Conservation (phyloP, 495 filamentous ascomycete species). For the Xylaria curta region DNA sequence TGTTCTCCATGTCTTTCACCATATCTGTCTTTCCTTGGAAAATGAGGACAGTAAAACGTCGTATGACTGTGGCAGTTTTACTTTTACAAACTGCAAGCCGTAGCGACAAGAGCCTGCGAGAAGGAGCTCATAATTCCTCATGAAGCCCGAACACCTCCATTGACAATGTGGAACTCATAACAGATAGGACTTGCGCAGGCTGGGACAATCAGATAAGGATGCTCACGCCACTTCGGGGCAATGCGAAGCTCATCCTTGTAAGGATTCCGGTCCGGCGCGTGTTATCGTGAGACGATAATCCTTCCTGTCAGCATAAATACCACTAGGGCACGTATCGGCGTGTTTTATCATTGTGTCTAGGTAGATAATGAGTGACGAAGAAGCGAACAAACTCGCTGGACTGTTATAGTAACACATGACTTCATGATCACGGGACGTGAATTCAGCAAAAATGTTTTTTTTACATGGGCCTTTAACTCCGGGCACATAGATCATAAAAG, state of each 20-base stretch:
- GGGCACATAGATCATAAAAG: no score
- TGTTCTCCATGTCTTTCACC: not conserved
- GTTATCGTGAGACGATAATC: no score
- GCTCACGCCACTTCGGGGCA: not conserved
- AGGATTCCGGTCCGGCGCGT: not conserved
- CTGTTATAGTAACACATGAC: no score
- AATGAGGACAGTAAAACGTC: not conserved
- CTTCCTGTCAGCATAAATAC: not conserved
- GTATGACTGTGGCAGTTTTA: not conserved
- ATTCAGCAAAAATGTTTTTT: no score
- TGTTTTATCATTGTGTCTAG: not conserved
- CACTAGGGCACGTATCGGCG: no score
- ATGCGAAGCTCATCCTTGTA: not conserved
- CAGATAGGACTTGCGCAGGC: not conserved
- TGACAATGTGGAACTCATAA: not conserved
- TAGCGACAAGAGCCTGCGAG: not conserved
- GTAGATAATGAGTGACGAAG: not conserved
- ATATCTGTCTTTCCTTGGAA: not conserved
- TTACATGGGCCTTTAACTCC: no score
- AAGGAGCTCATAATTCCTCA: not conserved
- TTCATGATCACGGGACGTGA: no score
- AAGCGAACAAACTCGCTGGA: not conserved
- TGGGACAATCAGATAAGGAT: not conserved
- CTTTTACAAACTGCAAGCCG: not conserved
- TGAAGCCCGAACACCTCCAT: not conserved